Conservation (phyloP, 2,329 filamentous ascomycete genomes). For the Neonectria punicea region DNA sequence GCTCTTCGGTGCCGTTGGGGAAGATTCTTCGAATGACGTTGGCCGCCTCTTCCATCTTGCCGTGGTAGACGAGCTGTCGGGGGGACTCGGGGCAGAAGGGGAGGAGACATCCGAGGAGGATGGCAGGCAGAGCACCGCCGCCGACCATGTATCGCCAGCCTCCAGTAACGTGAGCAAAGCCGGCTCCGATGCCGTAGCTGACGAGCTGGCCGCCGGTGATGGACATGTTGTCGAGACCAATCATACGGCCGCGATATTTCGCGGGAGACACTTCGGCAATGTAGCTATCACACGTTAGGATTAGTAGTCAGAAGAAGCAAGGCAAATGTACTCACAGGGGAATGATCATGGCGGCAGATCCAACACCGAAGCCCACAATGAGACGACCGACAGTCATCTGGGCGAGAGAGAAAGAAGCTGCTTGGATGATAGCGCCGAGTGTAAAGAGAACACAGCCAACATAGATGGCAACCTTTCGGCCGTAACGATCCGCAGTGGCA, state of each 20-base stretch:
- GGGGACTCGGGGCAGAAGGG: conserved; percentile 60
- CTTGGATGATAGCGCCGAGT: conserved; percentile 42
- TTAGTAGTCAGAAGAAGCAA: not conserved
- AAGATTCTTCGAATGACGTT: conserved; percentile 53
- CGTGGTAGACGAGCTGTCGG: conserved; percentile 57
- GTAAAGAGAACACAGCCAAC: conserved; percentile 42
- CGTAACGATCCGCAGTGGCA: conserved; percentile 39
- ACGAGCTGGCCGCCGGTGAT: conserved; percentile 56
- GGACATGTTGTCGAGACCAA: conserved; percentile 59
- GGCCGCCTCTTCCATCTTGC: conserved; percentile 52
- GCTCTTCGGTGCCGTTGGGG: conserved; percentile 52
- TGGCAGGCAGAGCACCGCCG: conserved; percentile 57
- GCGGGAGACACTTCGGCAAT: conserved; percentile 62
- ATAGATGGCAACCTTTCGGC: conserved; percentile 43
- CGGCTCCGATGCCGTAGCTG: conserved; percentile 54
- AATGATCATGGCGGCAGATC: conserved; percentile 58
- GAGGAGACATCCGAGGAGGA: conserved; percentile 56
- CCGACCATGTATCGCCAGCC: conserved; percentile 64
- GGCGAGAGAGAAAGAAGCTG: conserved; percentile 38
- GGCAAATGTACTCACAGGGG: conserved; percentile 34
- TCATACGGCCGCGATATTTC: conserved; percentile 59
- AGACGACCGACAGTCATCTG: conserved; percentile 50
- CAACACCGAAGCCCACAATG: conserved; percentile 61
- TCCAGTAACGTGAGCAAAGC: conserved; percentile 51
- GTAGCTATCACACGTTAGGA: conserved; percentile 45